Conservation (phyloP, 192 early-diverging fungal species). For the Helicostylum pulchrum region DNA sequence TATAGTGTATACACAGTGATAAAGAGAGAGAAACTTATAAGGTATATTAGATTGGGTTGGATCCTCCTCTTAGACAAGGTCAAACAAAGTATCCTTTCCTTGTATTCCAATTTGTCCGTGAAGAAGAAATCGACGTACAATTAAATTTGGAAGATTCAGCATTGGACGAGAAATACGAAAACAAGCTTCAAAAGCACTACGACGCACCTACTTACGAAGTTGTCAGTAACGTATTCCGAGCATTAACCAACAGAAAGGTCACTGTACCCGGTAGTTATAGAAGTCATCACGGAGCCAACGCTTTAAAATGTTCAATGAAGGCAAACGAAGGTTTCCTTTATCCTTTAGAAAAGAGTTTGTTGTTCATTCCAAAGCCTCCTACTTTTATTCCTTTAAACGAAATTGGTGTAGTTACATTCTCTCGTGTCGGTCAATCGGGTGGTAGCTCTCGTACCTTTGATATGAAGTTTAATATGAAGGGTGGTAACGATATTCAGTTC, state of each 20-base stretch:
- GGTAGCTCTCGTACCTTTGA: conserved; percentile 81
- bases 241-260: conserved; percentile 74
- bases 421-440: conserved; percentile 65
- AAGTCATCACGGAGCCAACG: conserved; percentile 71
- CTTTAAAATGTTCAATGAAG: conserved; percentile 94
- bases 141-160: conserved; percentile 76
- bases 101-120: conserved; percentile 93
- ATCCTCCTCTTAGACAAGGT: conserved; percentile 95
- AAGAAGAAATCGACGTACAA: conserved; percentile 83
- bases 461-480: conserved; percentile 86
- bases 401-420: conserved; percentile 84
- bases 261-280: conserved; percentile 62
- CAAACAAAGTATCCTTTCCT: conserved; percentile 94
- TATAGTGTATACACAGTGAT: background rate
- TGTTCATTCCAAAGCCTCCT: conserved; percentile 94
- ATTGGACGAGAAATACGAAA: conserved; percentile 65
- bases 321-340: conserved; percentile 95
- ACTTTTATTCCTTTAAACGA: conserved; percentile 84
- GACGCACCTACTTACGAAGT: conserved; percentile 86
- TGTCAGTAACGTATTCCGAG: conserved; percentile 81
- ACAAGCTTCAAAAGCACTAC: conserved; percentile 75
- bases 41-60: conserved; percentile 66
- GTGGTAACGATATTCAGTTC: conserved; percentile 78
- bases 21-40: background rate
- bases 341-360: conserved; percentile 88